A percentile compares a stretch with the other conserved stretches of the same genome.
Evolutionary conservation across 1,284 basidiomycete species (phyloP).

Genomic region (Meripilus lineatus): DNA sequence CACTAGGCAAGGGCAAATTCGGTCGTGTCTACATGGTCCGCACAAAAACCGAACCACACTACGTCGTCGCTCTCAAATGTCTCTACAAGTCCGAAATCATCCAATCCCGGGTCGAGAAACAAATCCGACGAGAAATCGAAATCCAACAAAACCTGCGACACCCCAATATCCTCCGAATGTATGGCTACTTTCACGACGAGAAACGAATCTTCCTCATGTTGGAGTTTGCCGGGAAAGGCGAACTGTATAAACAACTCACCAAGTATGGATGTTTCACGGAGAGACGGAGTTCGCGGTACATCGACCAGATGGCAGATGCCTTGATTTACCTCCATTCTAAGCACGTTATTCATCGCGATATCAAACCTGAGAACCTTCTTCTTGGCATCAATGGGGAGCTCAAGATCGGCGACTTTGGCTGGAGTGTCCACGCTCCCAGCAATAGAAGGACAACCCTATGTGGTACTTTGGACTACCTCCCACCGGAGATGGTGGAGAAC

Average conservation of each 20-base stretch:
- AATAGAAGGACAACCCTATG: constrained; percentile 88
- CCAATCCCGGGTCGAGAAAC: constrained; percentile 84
- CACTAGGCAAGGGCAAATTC: constrained; percentile 98
- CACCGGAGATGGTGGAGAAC: constrained; percentile 97
- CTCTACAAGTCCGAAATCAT: constrained; percentile 97
- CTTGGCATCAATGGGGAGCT: constrained; percentile 95
- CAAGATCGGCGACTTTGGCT: constrained; percentile 99
- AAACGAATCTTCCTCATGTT: constrained; percentile 98
- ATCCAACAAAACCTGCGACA: constrained; percentile 98
- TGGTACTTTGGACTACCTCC: constrained; percentile 95
- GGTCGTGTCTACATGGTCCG: constrained; percentile 98
- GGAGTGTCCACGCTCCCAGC: constrained; percentile 97
- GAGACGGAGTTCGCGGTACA: constrained; percentile 82
- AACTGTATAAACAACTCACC: constrained; percentile 92
- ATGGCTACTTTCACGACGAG: constrained; percentile 97
- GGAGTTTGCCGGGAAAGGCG: constrained; percentile 94
- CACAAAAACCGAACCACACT: constrained; percentile 82
- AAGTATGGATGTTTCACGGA: constrained; percentile 87
- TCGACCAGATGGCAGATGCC: constrained; percentile 98
- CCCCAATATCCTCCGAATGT: constrained; percentile 90
- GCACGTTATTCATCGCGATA: constrained; percentile 98
- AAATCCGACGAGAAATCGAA: constrained; percentile 96
- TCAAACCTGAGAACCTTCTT: constrained; percentile 97
- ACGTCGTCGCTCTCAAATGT: constrained; percentile 96
- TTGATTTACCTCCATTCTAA: constrained; percentile 90